These are phyloP conservation scores for Ilyonectria robusta DNA, from an alignment of 2,329 filamentous ascomycete species.

Conservation along the genomic window DNA sequence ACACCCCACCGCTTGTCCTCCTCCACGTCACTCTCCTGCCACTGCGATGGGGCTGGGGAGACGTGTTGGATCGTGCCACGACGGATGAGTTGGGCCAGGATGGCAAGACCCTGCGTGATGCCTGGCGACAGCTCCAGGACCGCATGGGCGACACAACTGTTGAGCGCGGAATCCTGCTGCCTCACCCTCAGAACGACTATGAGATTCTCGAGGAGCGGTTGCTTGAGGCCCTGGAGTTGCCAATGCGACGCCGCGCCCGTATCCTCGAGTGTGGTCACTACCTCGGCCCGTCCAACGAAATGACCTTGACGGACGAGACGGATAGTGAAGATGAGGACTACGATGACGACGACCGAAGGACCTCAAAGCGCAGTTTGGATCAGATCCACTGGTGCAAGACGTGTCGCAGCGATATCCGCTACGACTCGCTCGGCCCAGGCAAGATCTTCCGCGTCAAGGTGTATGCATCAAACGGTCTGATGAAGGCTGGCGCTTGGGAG, in stretches of 20 bases:
- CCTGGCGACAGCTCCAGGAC: constrained; percentile 77
- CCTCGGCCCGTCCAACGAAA: constrained; percentile 71
- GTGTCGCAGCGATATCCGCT: constrained; percentile 69
- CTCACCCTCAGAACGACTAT: constrained; percentile 85
- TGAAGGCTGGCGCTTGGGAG: constrained; percentile 91
- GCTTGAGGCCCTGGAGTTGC: constrained; percentile 81
- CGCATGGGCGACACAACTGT: constrained; percentile 81
- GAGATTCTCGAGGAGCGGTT: constrained; percentile 84
- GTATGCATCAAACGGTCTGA: constrained; percentile 94
- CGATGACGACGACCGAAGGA: constrained; percentile 47
- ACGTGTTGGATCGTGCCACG: constrained; percentile 63
- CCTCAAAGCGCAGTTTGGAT: constrained; percentile 40
- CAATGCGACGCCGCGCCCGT: constrained; percentile 73
- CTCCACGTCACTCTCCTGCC: constrained; percentile 84
- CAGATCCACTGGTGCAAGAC: constrained; percentile 70
- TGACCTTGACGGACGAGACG: constrained; percentile 58
- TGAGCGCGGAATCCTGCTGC: constrained; percentile 80
- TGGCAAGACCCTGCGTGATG: constrained; percentile 68
- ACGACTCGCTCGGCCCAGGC: constrained; percentile 65
- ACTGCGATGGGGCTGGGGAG: constrained; percentile 75
- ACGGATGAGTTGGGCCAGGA: constrained; percentile 60
- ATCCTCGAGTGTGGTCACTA: constrained; percentile 86
- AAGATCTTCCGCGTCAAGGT: constrained; percentile 85
- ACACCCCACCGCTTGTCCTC: constrained; percentile 78
- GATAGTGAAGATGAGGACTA: constrained; percentile 63